Percentiles rank a stretch among this genome's conserved stretches.
Evolutionary conservation across 2,329 filamentous ascomycete genomes (phyloP).

Genomic region (Blastomyces percursus): DNA sequence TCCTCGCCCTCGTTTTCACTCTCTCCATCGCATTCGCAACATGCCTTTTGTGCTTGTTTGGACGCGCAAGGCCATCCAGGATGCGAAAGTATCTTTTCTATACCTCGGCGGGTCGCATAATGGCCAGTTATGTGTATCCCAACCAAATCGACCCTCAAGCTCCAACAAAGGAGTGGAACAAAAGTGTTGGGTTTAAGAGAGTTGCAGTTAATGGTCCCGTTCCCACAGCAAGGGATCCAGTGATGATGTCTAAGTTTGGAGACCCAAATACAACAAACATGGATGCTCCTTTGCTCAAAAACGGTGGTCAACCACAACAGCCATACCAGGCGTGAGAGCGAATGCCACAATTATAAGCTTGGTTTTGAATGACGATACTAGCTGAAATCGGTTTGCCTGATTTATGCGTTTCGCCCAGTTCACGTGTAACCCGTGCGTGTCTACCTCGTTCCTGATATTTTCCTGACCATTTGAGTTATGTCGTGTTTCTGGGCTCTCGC

Average conservation of each 20-base stretch:
- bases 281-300: conserved; percentile 16
- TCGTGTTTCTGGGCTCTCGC: background rate
- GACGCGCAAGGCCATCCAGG: conserved; percentile 11
- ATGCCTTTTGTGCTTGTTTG: conserved; percentile 22
- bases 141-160: conserved; percentile 9
- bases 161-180: conserved; percentile 10
- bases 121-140: conserved; percentile 13
- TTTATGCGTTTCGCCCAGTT: background rate
- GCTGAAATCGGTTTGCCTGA: background rate
- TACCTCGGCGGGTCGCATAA: conserved; percentile 11
- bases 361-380: background rate
- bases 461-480: background rate
- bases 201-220: conserved; percentile 5
- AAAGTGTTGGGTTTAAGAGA: conserved; percentile 8
- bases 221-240: conserved; percentile 8
- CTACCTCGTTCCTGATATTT: background rate
- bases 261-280: conserved; percentile 9
- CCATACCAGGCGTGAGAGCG: background rate
- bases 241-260: conserved; percentile 8
- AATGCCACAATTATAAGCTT: background rate
- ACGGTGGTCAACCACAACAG: background rate
- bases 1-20: conserved; percentile 43
- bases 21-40: conserved; percentile 33
- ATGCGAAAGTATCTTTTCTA: conserved; percentile 12
- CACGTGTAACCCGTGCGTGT: background rate